These are phyloP conservation scores for Colletotrichum kahawae DNA, from an alignment of 2,329 filamentous ascomycete species.

Conservation along the genomic window DNA sequence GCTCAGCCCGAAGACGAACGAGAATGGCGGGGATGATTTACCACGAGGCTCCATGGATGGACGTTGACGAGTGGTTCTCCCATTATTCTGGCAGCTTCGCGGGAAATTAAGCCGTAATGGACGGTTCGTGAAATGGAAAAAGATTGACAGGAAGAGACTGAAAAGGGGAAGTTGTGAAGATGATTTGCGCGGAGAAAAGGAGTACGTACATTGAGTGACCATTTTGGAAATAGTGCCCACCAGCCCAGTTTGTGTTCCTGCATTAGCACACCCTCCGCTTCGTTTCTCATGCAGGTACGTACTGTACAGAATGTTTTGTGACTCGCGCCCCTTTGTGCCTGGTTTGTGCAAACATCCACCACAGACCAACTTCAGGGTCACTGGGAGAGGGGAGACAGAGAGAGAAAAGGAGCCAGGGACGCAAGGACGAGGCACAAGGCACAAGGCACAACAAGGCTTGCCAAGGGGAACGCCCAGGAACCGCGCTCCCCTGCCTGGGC, in stretches of 20 bases:
- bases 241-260: conserved; percentile 9
- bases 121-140: conserved; percentile 3
- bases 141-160: neutral
- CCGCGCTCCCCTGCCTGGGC: neutral
- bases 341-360: neutral
- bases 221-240: conserved; percentile 9
- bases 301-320: neutral
- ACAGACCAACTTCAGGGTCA: neutral
- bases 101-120: conserved; percentile 17
- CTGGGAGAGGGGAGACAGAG: neutral
- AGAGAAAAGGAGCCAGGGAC: neutral
- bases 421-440: neutral
- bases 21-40: neutral
- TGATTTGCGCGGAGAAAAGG: neutral
- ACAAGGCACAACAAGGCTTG: neutral
- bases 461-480: conserved; percentile 1
- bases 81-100: neutral
- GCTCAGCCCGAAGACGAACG: neutral
- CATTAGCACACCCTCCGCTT: neutral
- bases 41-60: neutral
- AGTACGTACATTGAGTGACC: neutral
- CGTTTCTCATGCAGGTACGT: neutral
- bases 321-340: neutral
- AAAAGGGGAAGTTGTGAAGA: conserved; percentile 15
- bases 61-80: conserved; percentile 3